Base-by-base conservation (phyloP, 176 grass and related monocot species). In the Dactylis glomerata region DNA sequence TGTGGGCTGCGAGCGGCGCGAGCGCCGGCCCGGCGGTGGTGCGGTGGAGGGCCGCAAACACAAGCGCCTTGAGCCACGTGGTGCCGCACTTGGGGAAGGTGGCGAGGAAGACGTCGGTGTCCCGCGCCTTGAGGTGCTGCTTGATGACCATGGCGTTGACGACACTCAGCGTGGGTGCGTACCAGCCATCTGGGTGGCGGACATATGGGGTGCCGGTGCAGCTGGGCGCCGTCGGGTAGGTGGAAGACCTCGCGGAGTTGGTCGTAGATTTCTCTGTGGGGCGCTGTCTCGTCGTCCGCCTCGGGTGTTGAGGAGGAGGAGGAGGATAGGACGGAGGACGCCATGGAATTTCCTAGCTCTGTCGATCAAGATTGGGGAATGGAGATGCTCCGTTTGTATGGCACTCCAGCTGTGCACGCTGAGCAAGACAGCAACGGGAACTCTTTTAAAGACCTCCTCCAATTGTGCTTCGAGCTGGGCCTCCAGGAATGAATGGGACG, bases 81-180 rank as follows among this genome's bases (percentile, higher is more conserved):
- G 83, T 83, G n/a, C 88, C 84, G 63, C 59, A 86, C 81, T 90
- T 90, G 56, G 73, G 88, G 56, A 76, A 84, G 75, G 87, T 87
- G 7, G 77, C 61, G 19, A 89, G 70, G 41, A 89, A 6, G 2
- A 83, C 15, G 30, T 79, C 80, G 14, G 17, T 54, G 37, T 3
- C 44, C 8, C 41, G 7, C 22, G 83, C 41, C 62, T n/a, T 24
- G 5, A 81, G 31, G 28, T 81, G 78, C 3, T 3, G 4, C 78
- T 51, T 32, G 30, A 51, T 37, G 20, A 37, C 78, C 62, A 81
- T 81, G 42, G 78, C 27, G 20, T 22, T 37, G 6, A 81, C 78
- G 0, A 68, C 6, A 5, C 0, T 0, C 41, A 11, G 15, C 42
- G 11, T n/a, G 42, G 15, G 9, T 11, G 1, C 46, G 61, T 67